Percentiles rank a stretch among this genome's conserved stretches.
phyloP scores from a whole-genome alignment of 2,329 filamentous ascomycete genomes.

The Ceratocystis papillata region DNA sequence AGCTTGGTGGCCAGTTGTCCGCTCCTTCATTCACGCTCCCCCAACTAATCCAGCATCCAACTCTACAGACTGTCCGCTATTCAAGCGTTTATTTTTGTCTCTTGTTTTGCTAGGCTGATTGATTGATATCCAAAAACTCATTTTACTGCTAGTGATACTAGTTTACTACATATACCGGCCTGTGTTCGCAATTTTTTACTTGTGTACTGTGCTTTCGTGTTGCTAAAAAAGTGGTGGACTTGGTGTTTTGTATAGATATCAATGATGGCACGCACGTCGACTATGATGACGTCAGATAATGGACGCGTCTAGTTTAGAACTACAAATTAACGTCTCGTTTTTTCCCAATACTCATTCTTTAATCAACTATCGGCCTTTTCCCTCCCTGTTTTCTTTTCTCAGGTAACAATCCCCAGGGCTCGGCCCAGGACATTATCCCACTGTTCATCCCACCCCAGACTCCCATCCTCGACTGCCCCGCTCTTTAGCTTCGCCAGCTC shows the following conservation, averaged over 20 bases:
- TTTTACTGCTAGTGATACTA: too few species aligned
- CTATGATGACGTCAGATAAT: constrained; percentile 5
- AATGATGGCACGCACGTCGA: constrained; percentile 6
- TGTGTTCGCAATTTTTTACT: neutral
- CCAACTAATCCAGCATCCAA: too few species aligned
- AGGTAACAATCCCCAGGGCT: constrained; percentile 45
- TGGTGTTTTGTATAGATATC: neutral
- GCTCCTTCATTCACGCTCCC: too few species aligned
- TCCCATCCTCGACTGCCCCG: constrained; percentile 65
- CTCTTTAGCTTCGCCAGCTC: constrained; percentile 51
- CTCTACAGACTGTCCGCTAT: too few species aligned
- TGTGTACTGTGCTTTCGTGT: neutral
- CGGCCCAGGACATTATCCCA: constrained; percentile 76
- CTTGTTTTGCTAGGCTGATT: too few species aligned
- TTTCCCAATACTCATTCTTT: neutral
- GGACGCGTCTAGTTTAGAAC: neutral
- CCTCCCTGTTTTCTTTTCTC: constrained; percentile 8
- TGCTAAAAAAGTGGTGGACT: neutral
- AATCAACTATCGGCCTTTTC: neutral
- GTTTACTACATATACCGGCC: too few species aligned
- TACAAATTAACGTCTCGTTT: neutral
- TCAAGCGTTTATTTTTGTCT: too few species aligned
- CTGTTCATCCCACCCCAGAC: constrained; percentile 76
- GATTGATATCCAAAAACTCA: too few species aligned
- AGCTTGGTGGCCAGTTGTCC: too few species aligned